Evolutionary conservation across 2,329 filamentous ascomycete species (phyloP), one percentile per base, ranked within the genome.

Genomic region (Fusarium devonianum): DNA sequence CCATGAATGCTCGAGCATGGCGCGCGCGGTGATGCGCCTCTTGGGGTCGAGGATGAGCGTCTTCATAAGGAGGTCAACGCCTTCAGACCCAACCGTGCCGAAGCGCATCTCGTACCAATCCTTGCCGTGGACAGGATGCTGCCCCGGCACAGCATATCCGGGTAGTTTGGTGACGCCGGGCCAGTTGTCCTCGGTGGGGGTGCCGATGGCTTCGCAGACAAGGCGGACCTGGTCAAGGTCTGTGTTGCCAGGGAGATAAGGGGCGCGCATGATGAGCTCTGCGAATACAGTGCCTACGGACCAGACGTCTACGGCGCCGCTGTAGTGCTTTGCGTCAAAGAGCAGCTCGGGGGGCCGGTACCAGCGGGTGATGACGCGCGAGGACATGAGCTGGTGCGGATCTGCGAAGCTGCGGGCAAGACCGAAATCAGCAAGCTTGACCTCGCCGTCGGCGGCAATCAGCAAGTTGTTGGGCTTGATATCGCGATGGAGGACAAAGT

Each of bases 391-490:
- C 45, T 85, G 79, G 66, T 92, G 90, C 0, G 94, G 93, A 70
- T 99, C 94, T 7, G 91, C 88, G 70, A 97, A 97, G 53, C 82
- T 84, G 56, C 94, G 81, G 5, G 94, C 94, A 23, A 99, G 85
- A 80, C 94, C 94, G 65, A 99, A 99, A 87, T 99, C 94, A 25
- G 93, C 94, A 39, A 99, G 84, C 72, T 97, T 97, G 67, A 99
- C 85, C 67, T 93, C 90, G 37, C 94, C 93, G 69, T 96, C 90
- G 30, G 90, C 89, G 16, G 92, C 92, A 64, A 99, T 96, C 51
- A 99, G 81, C 73, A 97, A 77, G 76, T 99, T 99, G 82, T 97
- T 97, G 36, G 93, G 93, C 75, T 99, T 99, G 78, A 99, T 97
- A 78, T 99, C 94, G 64, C 94, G 90, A 74, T 99, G 94, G 21